Evolutionary conservation across 2,329 filamentous ascomycete genomes (phyloP), one percentile per base, ranked within the genome.

Genomic region (Trichoderma endophyticum): DNA sequence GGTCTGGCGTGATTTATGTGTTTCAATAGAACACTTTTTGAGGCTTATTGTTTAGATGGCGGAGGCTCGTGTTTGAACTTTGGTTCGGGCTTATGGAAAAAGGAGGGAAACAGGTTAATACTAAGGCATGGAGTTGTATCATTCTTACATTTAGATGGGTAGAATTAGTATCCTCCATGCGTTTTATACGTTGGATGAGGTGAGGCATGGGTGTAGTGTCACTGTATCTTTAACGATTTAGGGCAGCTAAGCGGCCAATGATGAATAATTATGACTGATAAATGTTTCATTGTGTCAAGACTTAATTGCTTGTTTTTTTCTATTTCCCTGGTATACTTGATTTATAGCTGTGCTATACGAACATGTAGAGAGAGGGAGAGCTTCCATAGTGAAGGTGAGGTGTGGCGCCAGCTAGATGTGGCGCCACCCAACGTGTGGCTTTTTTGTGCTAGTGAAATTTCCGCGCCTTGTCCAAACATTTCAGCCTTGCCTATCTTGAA

Each of bases 1-100:
- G 95, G 76, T 93, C 91, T 51, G 96, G 96, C 0, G 91, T 95
- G 80, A 90, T 98, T 60, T 97, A 96, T 85, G 91, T 98, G 68
- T 97, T 91, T 78, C 84, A 86, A 76, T 87, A 81, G 76, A 75
- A 57, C 1, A 15, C 4, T 18, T 54, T 26, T 66, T 11, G 0
- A 12, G 3, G 34, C n/a, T 57, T 57, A n/a, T 28, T 26, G 43
- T 15, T 51, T 34, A 34, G 63, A 66, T 3, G 24, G 15, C 15
- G 24, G 21, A 34, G 8, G 30, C 6, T 21, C 3, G 18, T 51
- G 11, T 64, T 51, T 39, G 63, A 56, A 14, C 6, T 56, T 66
- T 24, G 48, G n/a, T 57, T 21, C 1, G 9, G 6, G 28, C n/a
- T 32, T 32, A 68, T 28, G n/a, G 65, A 9, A 43, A 60, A 68